Base-by-base conservation (phyloP, 2,329 filamentous ascomycete genomes). In the Sarocladiaceae sp. region DNA sequence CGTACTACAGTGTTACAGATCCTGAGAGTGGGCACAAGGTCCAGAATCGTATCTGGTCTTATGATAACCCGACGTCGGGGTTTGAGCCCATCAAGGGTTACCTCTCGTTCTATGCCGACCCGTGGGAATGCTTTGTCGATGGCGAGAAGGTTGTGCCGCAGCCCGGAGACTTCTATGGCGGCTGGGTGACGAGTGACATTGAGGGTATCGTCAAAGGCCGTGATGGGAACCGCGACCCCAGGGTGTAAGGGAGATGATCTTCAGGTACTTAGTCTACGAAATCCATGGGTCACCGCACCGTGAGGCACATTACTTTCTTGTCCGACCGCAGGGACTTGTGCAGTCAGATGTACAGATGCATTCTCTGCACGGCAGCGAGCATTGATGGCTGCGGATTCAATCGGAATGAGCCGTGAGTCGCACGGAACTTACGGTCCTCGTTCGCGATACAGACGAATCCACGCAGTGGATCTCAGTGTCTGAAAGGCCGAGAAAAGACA, bases 111-210 rank as follows among this genome's bases (percentile, higher is more conserved):
- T 82, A 80, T 54, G 75, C 74, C 11, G 74, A 71, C 12, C 76
- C 76, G 11, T 81, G 76, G 77, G 72, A 79, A 47, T 82, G 78
- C 53, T 78, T 68, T 57, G 77, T 80, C 4, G 76, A 82, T 56
- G 76, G 76, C 9, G 77, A 82, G 58, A 67, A 67, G 53, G 78
- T 80, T 16, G 65, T 73, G 57, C 64, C 76, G 31, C 76, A 81
- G 61, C 75, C 74, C 13, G 76, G 76, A 6, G 77, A 82, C 51
- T 82, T 80, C 50, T 82, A 81, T 58, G 78, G 79, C 19, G 78
- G 78, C 2, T 83, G 79, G 78, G 73, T 78, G 48, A 46, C 45
- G 16, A 46, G 45, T 18, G 77, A 82, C 46, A 69, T 82, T 48
- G 72, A 74, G 51, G 73, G 76, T 23, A 67, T 70, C 37, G 62